These are phyloP conservation scores for Brassica incana DNA, from an alignment of 345 rosid genomes.

Conservation along the genomic window DNA sequence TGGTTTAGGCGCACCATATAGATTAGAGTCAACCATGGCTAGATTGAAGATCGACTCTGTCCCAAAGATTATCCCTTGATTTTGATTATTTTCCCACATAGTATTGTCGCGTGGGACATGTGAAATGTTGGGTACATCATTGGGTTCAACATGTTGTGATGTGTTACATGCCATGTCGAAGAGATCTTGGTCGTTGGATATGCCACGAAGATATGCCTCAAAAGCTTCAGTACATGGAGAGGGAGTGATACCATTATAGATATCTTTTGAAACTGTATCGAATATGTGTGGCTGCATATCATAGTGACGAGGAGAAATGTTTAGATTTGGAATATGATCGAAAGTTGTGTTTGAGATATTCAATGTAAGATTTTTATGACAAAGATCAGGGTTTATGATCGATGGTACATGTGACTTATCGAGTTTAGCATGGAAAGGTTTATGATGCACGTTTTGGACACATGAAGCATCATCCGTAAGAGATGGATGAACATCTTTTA, in stretches of 20 bases:
- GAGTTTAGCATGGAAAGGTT: slow-evolving; percentile 14
- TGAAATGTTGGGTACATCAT: not conserved
- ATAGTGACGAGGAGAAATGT: not conserved
- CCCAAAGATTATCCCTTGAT: not conserved
- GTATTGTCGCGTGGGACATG: slow-evolving; percentile 3
- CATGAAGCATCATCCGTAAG: slow-evolving; percentile 6
- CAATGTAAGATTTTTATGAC: slow-evolving; percentile 18
- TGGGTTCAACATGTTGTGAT: not conserved
- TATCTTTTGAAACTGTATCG: not conserved
- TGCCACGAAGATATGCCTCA: slow-evolving; percentile 11
- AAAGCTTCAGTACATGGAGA: slow-evolving; percentile 23
- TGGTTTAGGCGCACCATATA: not conserved
- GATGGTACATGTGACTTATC: slow-evolving; percentile 9
- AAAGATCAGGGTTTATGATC: slow-evolving; percentile 13
- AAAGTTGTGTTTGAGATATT: slow-evolving; percentile 20
- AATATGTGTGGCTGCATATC: slow-evolving; percentile 16
- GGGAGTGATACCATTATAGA: not conserved
- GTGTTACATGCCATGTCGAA: not conserved
- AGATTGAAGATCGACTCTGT: slow-evolving; percentile 1
- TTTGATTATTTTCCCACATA: slow-evolving; percentile 15
- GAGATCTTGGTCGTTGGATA: slow-evolving; percentile 11
- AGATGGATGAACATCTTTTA: slow-evolving; percentile 20
- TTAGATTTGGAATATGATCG: slow-evolving; percentile 1
- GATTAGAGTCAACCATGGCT: slow-evolving; percentile 14
- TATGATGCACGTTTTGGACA: slow-evolving; percentile 18